Evolutionary conservation across 2,329 filamentous ascomycete genomes (phyloP), one percentile per base, ranked within the genome.

Genomic region (Paracoccidioides brasiliensis): DNA sequence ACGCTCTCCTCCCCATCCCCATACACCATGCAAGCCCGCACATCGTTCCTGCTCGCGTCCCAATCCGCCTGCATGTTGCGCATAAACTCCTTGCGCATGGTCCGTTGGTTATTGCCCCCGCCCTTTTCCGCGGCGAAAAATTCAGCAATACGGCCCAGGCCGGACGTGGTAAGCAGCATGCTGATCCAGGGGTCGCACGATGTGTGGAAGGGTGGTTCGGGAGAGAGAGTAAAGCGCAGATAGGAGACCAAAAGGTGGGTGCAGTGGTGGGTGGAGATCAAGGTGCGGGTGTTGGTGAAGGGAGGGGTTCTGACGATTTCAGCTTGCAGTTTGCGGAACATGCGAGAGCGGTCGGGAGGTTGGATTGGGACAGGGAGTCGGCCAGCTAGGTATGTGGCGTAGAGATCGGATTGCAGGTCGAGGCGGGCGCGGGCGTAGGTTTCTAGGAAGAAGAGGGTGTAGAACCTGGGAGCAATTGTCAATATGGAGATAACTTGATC

Each of bases 41-140:
- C 67, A 55, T 72, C 69, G 53, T 69, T 70, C 58, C 67, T 65
- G 55, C 70, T 64, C 35, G 58, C 57, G 44, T 61, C 68, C 60
- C 68, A 68, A 55, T 73, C 71, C n/a, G 64, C 61, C 52, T 72
- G 64, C 55, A 73, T 73, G 48, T 72, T 73, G 48, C 66, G 63
- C 71, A 73, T 74, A 56, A 74, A 74, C 37, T 71, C 68, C 58
- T 67, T 73, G 32, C 71, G 67, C 57, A 72, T 69, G 56, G 65
- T 60, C 28, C 70, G 66, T 56, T 71, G 70, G 54, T 65, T 72
- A 33, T 67, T 66, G 4, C 71, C 70, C 40, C 72, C 69, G 5
- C 71, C 71, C 37, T 73, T 73, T 55, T 73, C 71, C 0, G 71
- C 71, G 1, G 71, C 72, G 60, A 74, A 72, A 54, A 68, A 73